Base-by-base conservation (phyloP, 768 basidiomycete genomes). In the Rhodotorula babjevae region DNA sequence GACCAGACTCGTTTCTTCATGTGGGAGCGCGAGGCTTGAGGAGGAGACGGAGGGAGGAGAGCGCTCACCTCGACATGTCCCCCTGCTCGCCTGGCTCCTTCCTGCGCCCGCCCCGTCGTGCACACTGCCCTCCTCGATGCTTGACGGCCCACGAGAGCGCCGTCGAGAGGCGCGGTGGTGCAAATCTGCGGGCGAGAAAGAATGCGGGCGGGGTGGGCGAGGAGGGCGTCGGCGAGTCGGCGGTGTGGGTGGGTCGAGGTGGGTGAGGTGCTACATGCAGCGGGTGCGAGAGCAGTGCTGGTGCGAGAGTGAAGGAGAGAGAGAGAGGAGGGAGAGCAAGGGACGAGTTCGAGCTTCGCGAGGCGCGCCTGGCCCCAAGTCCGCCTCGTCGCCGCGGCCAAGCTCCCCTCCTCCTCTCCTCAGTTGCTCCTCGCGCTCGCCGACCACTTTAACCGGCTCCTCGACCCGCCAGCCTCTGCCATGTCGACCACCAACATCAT, bases 401-500 rank as follows among this genome's bases (percentile, higher is more conserved):
- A n/a, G n/a, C 21, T 15, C n/a, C 4, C 16, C 33, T 8, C 27
- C 19, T 55, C 33, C n/a, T n/a, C 50, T n/a, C n/a, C n/a, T n/a
- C 56, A 29, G 55, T 55, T n/a, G 25, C 29, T 52, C 29, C 50
- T 44, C 60, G 53, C 52, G 56, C 31, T 44, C 72, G 62, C 63
- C 63, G 63, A 62, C 63, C 62, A 62, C 65, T 46, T 58, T 55
- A 70, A 60, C 59, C 59, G 59, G 64, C 61, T 70, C 2, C 31
- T 56, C 65, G 47, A 40, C 52, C 52, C 14, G 50, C 29, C 10
- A 42, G 47, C 53, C 14, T 36, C 36, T 31, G 49, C 63, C 53
- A 74, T 72, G 69, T 62, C 74, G 57, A 58, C 69, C 68, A 53
- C 71, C 50, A 58, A 72, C 56, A 65, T 68, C 75, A 77, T 78